phyloP scores from a whole-genome alignment of 1,139 yeast species.

The Saccharomyces hybrid region DNA sequence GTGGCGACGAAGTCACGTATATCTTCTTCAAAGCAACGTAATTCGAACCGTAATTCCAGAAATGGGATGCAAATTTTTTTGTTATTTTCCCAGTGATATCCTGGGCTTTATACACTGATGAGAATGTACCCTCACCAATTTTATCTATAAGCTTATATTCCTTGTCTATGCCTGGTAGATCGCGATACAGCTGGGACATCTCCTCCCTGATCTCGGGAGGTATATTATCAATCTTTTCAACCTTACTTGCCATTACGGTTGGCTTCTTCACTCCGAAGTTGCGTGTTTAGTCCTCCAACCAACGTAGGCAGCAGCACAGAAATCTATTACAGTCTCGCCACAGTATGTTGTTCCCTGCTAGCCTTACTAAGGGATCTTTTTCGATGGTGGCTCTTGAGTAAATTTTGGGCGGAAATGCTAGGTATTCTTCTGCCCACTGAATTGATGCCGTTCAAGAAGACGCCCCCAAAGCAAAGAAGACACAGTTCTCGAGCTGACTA shows the following conservation, averaged over 20 bases:
- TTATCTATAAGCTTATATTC: conserved; percentile 67
- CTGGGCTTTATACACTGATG: conserved; percentile 82
- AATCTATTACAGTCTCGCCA: background rate
- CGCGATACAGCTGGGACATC: conserved; percentile 51
- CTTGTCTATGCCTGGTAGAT: conserved; percentile 54
- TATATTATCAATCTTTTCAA: background rate
- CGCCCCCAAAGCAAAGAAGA: background rate
- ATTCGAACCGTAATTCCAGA: conserved; percentile 38
- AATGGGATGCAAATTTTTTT: conserved; percentile 24
- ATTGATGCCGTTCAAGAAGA: conserved; percentile 1
- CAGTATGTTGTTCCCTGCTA: background rate
- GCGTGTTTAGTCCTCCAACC: background rate
- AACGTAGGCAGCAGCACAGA: background rate
- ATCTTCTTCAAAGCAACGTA: conserved; percentile 88
- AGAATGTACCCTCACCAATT: conserved; percentile 93
- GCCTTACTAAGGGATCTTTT: background rate
- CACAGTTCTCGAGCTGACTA: background rate
- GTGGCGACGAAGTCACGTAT: conserved; percentile 92
- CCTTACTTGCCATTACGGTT: background rate
- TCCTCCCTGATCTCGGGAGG: conserved; percentile 50
- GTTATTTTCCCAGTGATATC: conserved; percentile 37
- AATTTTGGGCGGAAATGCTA: background rate
- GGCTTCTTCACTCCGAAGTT: background rate
- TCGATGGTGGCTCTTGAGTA: background rate
- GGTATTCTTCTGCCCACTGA: background rate